A percentile compares a stretch with the other conserved stretches of the same genome.
phyloP scores from a whole-genome alignment of 2,329 filamentous ascomycete genomes.

The Fusarium denticulatum region DNA sequence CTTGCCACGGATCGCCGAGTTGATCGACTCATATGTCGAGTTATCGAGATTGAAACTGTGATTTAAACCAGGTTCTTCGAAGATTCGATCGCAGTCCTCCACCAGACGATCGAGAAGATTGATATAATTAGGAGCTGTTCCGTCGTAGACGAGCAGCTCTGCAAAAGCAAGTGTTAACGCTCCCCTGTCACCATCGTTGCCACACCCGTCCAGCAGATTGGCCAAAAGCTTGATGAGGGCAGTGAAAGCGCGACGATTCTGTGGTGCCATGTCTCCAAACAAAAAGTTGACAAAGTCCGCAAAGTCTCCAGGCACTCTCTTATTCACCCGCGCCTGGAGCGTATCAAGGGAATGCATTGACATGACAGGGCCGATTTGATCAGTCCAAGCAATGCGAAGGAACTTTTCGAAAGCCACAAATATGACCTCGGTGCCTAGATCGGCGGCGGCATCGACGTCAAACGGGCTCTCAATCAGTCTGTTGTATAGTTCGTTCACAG shows the following conservation, averaged over 20 bases:
- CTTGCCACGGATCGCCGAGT: constrained; percentile 64
- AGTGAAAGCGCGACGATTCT: constrained; percentile 80
- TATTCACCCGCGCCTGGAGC: constrained; percentile 75
- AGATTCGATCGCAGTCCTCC: constrained; percentile 89
- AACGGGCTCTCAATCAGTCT: constrained; percentile 84
- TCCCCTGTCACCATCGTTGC: constrained; percentile 90
- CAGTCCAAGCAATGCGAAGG: constrained; percentile 84
- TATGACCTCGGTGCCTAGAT: constrained; percentile 82
- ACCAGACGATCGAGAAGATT: constrained; percentile 89
- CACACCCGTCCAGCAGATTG: constrained; percentile 87
- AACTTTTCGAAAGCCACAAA: constrained; percentile 97
- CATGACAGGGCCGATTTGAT: constrained; percentile 87
- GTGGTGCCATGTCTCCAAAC: constrained; percentile 73
- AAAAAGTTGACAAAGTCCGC: constrained; percentile 73
- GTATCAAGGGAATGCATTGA: constrained; percentile 75
- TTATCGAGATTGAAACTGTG: constrained; percentile 53
- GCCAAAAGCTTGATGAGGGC: constrained; percentile 86
- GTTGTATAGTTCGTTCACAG: constrained; percentile 92
- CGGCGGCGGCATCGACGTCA: constrained; percentile 78
- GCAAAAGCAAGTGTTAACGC: constrained; percentile 89
- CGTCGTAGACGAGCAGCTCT: constrained; percentile 82
- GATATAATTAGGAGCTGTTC: constrained; percentile 83
- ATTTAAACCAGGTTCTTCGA: constrained; percentile 68
- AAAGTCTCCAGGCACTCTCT: constrained; percentile 77
- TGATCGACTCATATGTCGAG: constrained; percentile 67